A percentile compares a stretch with the other conserved stretches of the same genome.
phyloP scores from a whole-genome alignment of 2,329 filamentous ascomycete genomes.

The Trichocomaceae sp. region DNA sequence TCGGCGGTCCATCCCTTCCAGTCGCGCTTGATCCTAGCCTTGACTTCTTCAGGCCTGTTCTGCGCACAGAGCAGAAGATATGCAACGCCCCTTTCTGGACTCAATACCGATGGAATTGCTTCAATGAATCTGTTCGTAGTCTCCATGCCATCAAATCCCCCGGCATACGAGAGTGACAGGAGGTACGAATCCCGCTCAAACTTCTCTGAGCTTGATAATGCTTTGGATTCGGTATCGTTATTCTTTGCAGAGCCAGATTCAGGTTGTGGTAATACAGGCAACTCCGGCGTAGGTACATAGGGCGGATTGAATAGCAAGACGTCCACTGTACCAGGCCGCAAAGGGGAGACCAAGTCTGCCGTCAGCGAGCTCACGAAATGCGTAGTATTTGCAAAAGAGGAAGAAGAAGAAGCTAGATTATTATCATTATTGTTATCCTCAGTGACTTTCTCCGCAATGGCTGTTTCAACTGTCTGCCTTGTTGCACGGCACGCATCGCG shows the following conservation, averaged over 20 bases:
- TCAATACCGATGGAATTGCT: constrained; percentile 59
- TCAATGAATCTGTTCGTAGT: constrained; percentile 74
- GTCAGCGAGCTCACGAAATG: constrained; percentile 60
- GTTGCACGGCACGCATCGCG: constrained; percentile 74
- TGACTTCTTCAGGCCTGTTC: constrained; percentile 75
- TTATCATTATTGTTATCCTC: not conserved
- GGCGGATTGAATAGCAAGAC: constrained; percentile 94
- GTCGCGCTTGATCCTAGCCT: constrained; percentile 49
- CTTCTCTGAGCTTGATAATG: constrained; percentile 26
- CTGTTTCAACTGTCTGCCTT: constrained; percentile 55
- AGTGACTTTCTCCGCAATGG: constrained; percentile 35
- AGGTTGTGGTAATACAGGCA: constrained; percentile 51
- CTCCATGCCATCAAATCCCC: constrained; percentile 88
- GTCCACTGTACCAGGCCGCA: constrained; percentile 60
- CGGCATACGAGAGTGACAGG: constrained; percentile 79
- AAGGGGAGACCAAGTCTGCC: constrained; percentile 61
- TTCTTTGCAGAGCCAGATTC: constrained; percentile 16
- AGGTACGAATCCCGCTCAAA: constrained; percentile 81
- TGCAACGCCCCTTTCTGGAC: constrained; percentile 62
- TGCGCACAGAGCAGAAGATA: constrained; percentile 87
- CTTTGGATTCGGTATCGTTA: constrained; percentile 21
- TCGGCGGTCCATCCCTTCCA: constrained; percentile 69
- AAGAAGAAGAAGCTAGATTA: no score
- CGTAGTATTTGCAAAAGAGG: constrained; percentile 26
- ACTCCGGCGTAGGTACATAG: constrained; percentile 78